Evolutionary conservation across 2,329 filamentous ascomycete species (phyloP).

Genomic region (Diatrype stigma): DNA sequence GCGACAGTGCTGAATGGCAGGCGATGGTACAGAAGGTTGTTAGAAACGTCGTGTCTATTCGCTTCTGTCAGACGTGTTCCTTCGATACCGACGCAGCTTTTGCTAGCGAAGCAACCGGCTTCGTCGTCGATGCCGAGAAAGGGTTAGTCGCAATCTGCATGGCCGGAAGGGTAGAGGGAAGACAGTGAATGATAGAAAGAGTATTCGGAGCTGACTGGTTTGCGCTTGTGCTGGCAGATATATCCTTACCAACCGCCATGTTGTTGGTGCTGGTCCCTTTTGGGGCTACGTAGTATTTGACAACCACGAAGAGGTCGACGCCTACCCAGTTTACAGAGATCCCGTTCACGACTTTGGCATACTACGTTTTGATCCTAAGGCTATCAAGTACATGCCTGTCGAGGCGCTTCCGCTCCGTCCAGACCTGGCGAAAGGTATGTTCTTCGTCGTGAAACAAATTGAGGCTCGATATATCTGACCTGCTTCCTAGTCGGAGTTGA

Average conservation of each 20-base stretch:
- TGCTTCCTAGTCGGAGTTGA: conserved; percentile 69
- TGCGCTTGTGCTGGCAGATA: conserved; percentile 42
- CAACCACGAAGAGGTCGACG: conserved; percentile 96
- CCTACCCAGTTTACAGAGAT: conserved; percentile 93
- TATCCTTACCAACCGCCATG: conserved; percentile 85
- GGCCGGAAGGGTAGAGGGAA: background rate
- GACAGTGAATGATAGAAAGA: no score
- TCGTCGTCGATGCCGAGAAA: conserved; percentile 90
- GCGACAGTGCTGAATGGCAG: conserved; percentile 84
- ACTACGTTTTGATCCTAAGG: conserved; percentile 89
- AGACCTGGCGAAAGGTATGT: conserved; percentile 68
- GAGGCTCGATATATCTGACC: conserved; percentile 3
- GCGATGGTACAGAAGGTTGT: conserved; percentile 92
- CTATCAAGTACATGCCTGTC: conserved; percentile 95
- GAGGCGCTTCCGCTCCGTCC: conserved; percentile 75
- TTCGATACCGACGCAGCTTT: conserved; percentile 96
- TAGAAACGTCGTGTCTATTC: conserved; percentile 94
- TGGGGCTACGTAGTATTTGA: conserved; percentile 99
- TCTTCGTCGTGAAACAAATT: background rate
- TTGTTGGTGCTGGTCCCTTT: conserved; percentile 92
- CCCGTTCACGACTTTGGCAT: conserved; percentile 99
- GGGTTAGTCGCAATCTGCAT: conserved; percentile 51
- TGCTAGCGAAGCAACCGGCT: conserved; percentile 93
- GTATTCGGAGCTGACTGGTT: conserved; percentile 1
- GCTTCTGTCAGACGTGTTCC: conserved; percentile 95